Evolutionary conservation across 371 early-diverging fungal genomes (phyloP), one percentile per base, ranked within the genome.

Genomic region (Mortierella sp.): DNA sequence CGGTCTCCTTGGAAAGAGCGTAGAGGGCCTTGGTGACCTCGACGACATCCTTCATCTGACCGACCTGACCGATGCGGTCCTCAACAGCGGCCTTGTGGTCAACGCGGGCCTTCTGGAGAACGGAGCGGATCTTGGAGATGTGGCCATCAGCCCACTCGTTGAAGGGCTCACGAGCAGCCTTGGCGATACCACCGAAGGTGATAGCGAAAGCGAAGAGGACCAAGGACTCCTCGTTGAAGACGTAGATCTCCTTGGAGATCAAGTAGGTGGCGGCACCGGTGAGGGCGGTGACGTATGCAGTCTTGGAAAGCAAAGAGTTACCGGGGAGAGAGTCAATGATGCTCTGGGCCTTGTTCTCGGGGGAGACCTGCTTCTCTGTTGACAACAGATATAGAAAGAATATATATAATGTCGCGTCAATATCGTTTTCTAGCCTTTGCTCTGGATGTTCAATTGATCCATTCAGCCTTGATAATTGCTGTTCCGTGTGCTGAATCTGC

Each of bases 241-340:
- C 91, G 86, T 97, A 98, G 85, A 98, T 94, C 87, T 97, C 98
- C 92, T 98, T 97, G 77, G 97, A 94, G 82, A 98, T 91, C 71
- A 95, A 86, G 84, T 91, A 95, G 57, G 97, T 94, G 57, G 97
- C 92, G 67, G 94, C 86, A 77, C 96, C 96, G 59, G 96, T 91
- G 63, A 91, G 88, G 48, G 94, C 87, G 67, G 96, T 93, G 82
- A 97, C 89, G 77, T 93, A 95, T 69, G 93, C 94, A 58, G 97
- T 93, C 90, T 98, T 97, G 83, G 96, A 90, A 67, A 94, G 92
- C 69, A 96, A 78, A 63, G 91, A 92, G 84, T 95, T 92, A 41
- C 97, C 97, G 69, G 98, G 98, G 84, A 97, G 93, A 48, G 93
- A 85, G 81, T 96, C 95, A 83, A 98, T 92, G 78, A 97, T 90